Conservation (phyloP, 2,329 filamentous ascomycete genomes). For the Knufia petricola region DNA sequence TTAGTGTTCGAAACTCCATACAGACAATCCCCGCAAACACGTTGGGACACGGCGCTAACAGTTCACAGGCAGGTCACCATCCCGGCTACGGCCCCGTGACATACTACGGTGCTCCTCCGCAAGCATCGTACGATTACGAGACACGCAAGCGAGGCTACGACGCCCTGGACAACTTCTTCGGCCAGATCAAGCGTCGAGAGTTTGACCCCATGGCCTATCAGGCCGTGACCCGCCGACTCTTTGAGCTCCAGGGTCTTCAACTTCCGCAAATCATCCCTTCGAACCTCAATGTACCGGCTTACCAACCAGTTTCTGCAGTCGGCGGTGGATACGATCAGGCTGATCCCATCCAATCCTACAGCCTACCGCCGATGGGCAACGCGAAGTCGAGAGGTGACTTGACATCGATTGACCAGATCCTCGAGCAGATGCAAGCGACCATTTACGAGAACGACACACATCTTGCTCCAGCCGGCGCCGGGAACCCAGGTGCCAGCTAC, state of each 20-base stretch:
- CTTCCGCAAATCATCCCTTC: conserved; percentile 50
- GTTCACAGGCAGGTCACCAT: conserved; percentile 42
- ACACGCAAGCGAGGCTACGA: conserved; percentile 77
- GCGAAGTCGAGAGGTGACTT: conserved; percentile 89
- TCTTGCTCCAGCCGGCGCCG: conserved; percentile 66
- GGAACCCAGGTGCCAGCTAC: conserved; percentile 62
- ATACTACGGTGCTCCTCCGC: conserved; percentile 61
- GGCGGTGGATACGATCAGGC: conserved; percentile 44
- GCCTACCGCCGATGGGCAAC: conserved; percentile 76
- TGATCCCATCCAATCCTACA: conserved; percentile 64
- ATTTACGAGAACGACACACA: conserved; percentile 88
- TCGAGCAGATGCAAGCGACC: conserved; percentile 91
- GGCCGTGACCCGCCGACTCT: conserved; percentile 79
- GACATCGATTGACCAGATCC: conserved; percentile 83
- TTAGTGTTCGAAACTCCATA: not conserved
- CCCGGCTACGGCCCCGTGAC: conserved; percentile 62
- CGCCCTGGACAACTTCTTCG: conserved; percentile 87
- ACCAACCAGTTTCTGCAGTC: conserved; percentile 41
- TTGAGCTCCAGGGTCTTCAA: conserved; percentile 64
- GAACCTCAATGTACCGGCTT: conserved; percentile 38
- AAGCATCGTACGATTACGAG: conserved; percentile 61
- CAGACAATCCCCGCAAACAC: not conserved
- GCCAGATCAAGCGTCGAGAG: conserved; percentile 79
- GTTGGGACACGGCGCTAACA: not conserved
- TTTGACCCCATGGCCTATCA: conserved; percentile 84